Percentiles rank a stretch among this genome's conserved stretches.
Evolutionary conservation across 305 asterid genomes (phyloP).

Genomic region (Plantago lanceolata): DNA sequence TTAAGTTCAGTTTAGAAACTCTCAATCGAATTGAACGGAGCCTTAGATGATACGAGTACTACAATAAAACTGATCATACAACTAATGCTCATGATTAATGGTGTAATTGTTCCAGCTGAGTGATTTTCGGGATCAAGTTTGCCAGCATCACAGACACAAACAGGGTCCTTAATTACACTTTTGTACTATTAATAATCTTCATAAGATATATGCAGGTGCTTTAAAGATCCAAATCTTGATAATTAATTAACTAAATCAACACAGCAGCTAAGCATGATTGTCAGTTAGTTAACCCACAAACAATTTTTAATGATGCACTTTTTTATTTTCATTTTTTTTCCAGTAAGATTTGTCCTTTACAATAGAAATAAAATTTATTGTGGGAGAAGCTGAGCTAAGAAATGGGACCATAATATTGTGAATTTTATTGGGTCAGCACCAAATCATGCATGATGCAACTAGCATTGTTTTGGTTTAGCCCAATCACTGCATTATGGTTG

Average conservation of each 20-base stretch:
- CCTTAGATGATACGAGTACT: too few relatives aligned
- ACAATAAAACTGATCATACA: not conserved
- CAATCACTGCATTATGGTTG: slow-evolving; percentile 29
- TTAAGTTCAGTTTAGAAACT: too few relatives aligned
- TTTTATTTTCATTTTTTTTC: not conserved
- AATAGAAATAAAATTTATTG: not conserved
- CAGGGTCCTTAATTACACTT: not conserved
- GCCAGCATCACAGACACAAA: not conserved
- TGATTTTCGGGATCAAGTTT: slow-evolving; percentile 5
- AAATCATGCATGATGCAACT: slow-evolving; percentile 22
- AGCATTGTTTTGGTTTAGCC: slow-evolving; percentile 7
- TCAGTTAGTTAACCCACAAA: slow-evolving; percentile 15
- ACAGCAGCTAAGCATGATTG: slow-evolving; percentile 18
- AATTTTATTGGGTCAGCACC: slow-evolving; percentile 17
- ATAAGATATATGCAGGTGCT: not conserved
- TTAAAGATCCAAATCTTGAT: not conserved
- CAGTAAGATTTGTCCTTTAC: slow-evolving; percentile 3
- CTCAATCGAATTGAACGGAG: too few relatives aligned
- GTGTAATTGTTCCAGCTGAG: not conserved
- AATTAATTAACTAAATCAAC: not conserved
- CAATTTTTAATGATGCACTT: not conserved
- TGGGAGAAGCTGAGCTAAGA: slow-evolving; percentile 10
- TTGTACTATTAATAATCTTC: not conserved
- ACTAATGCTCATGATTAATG: too few relatives aligned
- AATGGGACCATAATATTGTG: slow-evolving; percentile 4